Evolutionary conservation across 805 yeast genomes (phyloP).

Genomic region (Kregervanrija fluxuum): DNA sequence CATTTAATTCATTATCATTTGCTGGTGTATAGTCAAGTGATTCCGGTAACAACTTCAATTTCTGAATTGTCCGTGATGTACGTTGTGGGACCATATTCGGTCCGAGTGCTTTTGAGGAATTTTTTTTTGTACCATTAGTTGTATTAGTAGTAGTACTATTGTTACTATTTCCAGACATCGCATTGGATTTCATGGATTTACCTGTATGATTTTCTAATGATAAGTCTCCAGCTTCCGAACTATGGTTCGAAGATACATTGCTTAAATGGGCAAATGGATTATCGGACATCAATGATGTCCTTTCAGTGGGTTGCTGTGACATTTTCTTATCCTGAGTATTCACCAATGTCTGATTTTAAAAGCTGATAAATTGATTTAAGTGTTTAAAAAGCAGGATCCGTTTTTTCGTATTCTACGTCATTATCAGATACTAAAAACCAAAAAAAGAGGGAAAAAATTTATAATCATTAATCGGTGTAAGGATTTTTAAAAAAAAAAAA

Average conservation of each 20-base stretch:
- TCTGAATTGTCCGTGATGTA: conserved; percentile 67
- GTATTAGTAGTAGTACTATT: background rate
- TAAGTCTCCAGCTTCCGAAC: background rate
- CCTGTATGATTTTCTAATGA: too few relatives aligned
- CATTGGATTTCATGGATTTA: too few relatives aligned
- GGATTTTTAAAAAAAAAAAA: background rate
- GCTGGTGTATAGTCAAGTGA: conserved; percentile 31
- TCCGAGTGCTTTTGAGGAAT: conserved; percentile 29
- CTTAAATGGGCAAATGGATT: conserved; percentile 20
- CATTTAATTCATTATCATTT: conserved; percentile 10
- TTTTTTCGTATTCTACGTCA: background rate
- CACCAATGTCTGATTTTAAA: background rate
- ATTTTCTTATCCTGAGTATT: background rate
- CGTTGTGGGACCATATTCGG: conserved; percentile 64
- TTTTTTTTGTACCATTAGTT: conserved; percentile 3
- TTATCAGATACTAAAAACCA: too few relatives aligned
- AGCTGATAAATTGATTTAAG: background rate
- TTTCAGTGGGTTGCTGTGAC: conserved; percentile 12
- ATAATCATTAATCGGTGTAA: background rate
- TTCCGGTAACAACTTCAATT: conserved; percentile 64
- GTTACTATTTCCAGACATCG: background rate
- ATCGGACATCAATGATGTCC: conserved; percentile 25
- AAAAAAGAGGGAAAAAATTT: too few relatives aligned
- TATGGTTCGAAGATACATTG: too few relatives aligned
- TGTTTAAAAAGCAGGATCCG: background rate